Evolutionary conservation across 1,284 basidiomycete genomes (phyloP), one percentile per base, ranked within the genome.

Genomic region (Porodaedalea pini): DNA sequence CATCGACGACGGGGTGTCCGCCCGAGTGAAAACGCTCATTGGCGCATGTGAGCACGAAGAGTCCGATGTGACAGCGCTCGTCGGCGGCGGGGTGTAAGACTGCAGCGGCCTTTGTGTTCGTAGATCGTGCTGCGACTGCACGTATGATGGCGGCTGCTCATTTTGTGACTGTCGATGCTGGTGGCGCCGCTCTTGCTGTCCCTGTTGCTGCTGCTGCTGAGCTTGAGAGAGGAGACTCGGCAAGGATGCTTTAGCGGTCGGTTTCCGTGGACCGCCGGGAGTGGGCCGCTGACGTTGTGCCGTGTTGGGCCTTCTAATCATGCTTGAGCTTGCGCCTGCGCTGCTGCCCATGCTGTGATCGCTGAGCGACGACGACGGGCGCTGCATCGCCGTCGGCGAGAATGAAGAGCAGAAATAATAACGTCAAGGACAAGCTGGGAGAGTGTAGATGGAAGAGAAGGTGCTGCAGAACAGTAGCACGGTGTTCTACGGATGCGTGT

Each of bases 191-290:
- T 44, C 21, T 13, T 53, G 36, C 8, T 41, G 36, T 41, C 41
- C 51, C 23, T 54, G 40, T n/a, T 47, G 45, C 4, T 23, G 17
- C 10, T 43, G 29, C 13, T 43, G 29, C 11, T 40, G 50, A 1
- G 39, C 48, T 8, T 25, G 27, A 11, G 56, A 36, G 23, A 37
- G 39, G 19, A 54, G 32, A 15, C 19, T 49, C 6, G 57, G 27
- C 19, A 59, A 23, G 10, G 56, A 47, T 29, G 51, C 19, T 51
- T 43, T 59, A 36, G 43, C 25, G 10, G 57, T 49, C 25, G 57
- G 57, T 27, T 50, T 54, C 25, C 57, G 34, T 27, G 57, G 57
- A 5, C 57, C 57, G 31, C 44, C 52, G 0, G 52, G 52, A 17
- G 43, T 29, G 17, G 57, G 51, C 2, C 51, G 51, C 29, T 50